These are phyloP conservation scores for Agaricus bisporus DNA, from an alignment of 768 basidiomycete genomes.

Conservation along the genomic window DNA sequence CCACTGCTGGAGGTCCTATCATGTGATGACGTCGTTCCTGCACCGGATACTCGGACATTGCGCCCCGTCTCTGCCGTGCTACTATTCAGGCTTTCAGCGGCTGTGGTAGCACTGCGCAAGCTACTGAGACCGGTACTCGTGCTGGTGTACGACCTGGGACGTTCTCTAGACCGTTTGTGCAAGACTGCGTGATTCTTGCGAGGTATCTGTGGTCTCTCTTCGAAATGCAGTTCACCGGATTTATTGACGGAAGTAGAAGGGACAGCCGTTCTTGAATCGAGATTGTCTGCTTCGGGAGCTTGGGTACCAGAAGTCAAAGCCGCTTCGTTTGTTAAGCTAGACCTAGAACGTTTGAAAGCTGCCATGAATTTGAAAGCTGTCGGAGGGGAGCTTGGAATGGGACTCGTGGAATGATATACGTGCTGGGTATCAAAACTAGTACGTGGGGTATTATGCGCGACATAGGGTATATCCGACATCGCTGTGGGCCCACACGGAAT, in stretches of 20 bases:
- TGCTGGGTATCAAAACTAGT: constrained; percentile 39
- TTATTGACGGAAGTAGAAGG: constrained; percentile 9
- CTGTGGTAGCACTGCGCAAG: constrained; percentile 50
- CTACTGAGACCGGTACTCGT: constrained; percentile 54
- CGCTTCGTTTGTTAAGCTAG: constrained; percentile 38
- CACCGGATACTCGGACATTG: not conserved
- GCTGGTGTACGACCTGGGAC: constrained; percentile 56
- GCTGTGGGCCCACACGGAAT: constrained; percentile 37
- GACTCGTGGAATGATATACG: constrained; percentile 12
- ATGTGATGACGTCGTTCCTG: constrained; percentile 5
- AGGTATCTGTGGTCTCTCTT: constrained; percentile 14
- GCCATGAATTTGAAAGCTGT: constrained; percentile 61
- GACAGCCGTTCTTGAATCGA: constrained; percentile 16
- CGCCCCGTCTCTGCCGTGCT: constrained; percentile 11
- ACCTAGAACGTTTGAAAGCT: constrained; percentile 59
- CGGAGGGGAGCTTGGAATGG: constrained; percentile 34
- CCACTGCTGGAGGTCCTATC: not conserved
- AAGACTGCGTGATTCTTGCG: constrained; percentile 18
- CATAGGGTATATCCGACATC: constrained; percentile 52
- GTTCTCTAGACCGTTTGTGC: constrained; percentile 32
- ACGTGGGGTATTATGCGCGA: constrained; percentile 35
- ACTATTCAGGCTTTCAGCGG: constrained; percentile 36
- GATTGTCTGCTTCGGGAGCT: constrained; percentile 5
- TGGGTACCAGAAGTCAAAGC: constrained; percentile 24
- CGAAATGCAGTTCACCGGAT: constrained; percentile 10